Conservation (phyloP, 1,139 yeast species). For the Lodderomyces theae region DNA sequence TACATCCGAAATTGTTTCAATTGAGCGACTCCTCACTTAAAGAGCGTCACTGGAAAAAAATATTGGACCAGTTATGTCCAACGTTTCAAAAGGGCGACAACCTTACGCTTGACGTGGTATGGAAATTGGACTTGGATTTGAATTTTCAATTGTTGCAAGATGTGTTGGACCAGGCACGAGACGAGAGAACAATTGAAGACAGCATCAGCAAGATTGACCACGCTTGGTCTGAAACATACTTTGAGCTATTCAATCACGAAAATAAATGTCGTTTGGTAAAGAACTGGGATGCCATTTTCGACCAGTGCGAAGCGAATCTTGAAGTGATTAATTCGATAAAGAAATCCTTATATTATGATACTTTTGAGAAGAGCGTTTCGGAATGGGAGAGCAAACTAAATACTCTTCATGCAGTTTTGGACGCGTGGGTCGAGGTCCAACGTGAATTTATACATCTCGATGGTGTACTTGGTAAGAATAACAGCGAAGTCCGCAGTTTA, state of each 20-base stretch:
- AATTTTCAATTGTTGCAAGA: slow-evolving; percentile 50
- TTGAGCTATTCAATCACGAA: slow-evolving; percentile 57
- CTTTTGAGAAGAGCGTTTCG: slow-evolving; percentile 59
- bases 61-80: slow-evolving; percentile 36
- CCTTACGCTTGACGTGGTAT: slow-evolving; percentile 57
- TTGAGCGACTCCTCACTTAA: slow-evolving; percentile 59
- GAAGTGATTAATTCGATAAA: slow-evolving; percentile 68
- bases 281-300: slow-evolving; percentile 68
- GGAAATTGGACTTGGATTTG: slow-evolving; percentile 60
- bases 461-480: slow-evolving; percentile 62
- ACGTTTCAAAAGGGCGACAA: slow-evolving; percentile 16
- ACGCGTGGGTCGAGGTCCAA: slow-evolving; percentile 81
- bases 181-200: slow-evolving; percentile 67
- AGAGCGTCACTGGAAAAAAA: slow-evolving; percentile 67
- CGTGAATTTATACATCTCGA: slow-evolving; percentile 85
- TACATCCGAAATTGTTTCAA: slow-evolving; percentile 42
- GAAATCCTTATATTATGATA: slow-evolving; percentile 59
- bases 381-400: slow-evolving; percentile 59
- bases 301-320: slow-evolving; percentile 58
- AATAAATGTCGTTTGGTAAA: slow-evolving; percentile 55
- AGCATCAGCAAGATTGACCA: slow-evolving; percentile 46
- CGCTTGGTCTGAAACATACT: slow-evolving; percentile 48
- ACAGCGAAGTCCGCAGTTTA: slow-evolving; percentile 53
- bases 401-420: slow-evolving; percentile 51
- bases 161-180: slow-evolving; percentile 63